Base-by-base conservation (phyloP, 768 basidiomycete genomes). In the Mycena haematopus region DNA sequence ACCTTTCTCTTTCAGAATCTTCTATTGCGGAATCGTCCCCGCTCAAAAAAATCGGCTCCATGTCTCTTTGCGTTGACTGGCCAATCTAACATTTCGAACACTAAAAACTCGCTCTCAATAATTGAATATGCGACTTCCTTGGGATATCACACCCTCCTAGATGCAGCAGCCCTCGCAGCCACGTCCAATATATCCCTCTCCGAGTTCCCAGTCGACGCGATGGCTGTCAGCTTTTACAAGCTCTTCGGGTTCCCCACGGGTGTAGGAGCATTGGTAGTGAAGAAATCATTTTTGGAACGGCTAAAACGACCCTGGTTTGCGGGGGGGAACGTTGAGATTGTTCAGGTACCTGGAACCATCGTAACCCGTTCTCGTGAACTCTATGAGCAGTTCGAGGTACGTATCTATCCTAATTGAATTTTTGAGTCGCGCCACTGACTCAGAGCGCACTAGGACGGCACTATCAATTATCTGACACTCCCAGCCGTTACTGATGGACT, bases 231-330 rank as follows among this genome's bases (percentile, higher is more conserved):
- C 46, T 93, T 94, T 69, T 95, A 95, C 76, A 95, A 95, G 68
- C 93, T 94, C 89, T 92, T 93, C 65, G 92, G 92, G 35, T 94
- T 87, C 68, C 92, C 92, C 13, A 93, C 92, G 0, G 92, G 92
- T 9, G 85, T 93, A 45, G 92, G 93, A 36, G 91, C 91, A 14
- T 79, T 95, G 6, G 73, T 95, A 29, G 87, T 90, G 46, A 90
- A 87, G 72, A 86, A 88, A 69, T 82, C 83, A 10, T 91, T 92
- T 67, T 74, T 92, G 53, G 73, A 73, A 6, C 76, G 77, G 51
- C 77, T 92, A 42, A 79, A 85, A 56, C 84, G 91, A 9, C 91
- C 91, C 0, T 95, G 92, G 92, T 93, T 93, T 72, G 85, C 91
- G 2, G 92, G 92, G 31, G 92, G 92, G 2, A 91, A 86, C 0